phyloP scores from a whole-genome alignment of 2,329 filamentous ascomycete genomes.

The Cladosporium colombiae region DNA sequence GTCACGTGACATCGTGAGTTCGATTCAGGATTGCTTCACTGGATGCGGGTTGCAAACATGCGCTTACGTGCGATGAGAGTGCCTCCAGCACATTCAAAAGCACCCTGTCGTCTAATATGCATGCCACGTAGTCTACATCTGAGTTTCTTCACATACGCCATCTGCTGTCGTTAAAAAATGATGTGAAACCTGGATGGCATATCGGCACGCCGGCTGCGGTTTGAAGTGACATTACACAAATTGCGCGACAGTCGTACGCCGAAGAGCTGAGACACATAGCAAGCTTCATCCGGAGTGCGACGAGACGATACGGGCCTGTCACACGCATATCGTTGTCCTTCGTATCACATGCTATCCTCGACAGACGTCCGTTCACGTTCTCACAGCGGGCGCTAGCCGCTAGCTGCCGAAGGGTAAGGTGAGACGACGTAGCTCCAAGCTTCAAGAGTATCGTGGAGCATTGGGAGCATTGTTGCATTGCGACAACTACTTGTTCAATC shows the following conservation, averaged over 20 bases:
- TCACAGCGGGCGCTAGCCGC: constrained; percentile 8
- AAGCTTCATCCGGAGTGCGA: constrained; percentile 1
- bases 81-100: background rate
- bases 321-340: constrained; percentile 13
- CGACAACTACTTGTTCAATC: constrained; percentile 2
- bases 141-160: background rate
- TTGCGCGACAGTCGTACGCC: background rate
- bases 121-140: background rate
- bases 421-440: constrained; percentile 21
- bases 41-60: background rate
- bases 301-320: background rate
- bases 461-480: constrained; percentile 4
- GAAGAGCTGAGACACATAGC: background rate
- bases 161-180: background rate
- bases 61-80: background rate
- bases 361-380: constrained; percentile 12
- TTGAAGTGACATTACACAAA: background rate
- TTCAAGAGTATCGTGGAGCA: constrained; percentile 7
- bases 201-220: background rate
- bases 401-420: constrained; percentile 13
- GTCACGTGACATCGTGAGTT: constrained; percentile 10
- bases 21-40: background rate
- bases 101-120: background rate
- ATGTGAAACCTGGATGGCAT: background rate
- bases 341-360: constrained; percentile 15